phyloP scores from a whole-genome alignment of 116 monocot genomes.

The Zostera marina region DNA sequence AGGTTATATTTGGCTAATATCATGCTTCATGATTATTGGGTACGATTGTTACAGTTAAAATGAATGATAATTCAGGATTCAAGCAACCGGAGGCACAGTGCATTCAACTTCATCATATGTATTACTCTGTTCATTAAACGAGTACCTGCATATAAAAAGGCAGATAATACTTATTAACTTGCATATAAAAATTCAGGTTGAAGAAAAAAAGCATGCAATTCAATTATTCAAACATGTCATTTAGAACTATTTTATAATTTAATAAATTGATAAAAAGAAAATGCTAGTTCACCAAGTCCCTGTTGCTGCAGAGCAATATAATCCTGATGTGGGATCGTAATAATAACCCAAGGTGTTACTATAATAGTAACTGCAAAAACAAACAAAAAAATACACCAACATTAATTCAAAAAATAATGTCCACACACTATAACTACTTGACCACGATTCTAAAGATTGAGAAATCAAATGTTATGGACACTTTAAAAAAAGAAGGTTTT shows the following conservation, averaged over 20 bases:
- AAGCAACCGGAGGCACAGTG: background rate
- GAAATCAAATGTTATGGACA: no score
- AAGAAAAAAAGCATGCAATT: background rate
- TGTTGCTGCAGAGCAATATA: slow-evolving; percentile 58
- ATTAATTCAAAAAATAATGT: background rate
- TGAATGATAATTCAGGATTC: no score
- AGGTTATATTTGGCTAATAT: no score
- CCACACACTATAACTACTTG: no score
- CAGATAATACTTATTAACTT: background rate
- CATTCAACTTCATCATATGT: slow-evolving; percentile 17
- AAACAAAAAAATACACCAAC: background rate
- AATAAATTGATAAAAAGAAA: background rate
- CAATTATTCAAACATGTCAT: background rate
- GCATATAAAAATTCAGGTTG: background rate
- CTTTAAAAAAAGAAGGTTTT: no score
- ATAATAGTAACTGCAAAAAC: slow-evolving; percentile 58
- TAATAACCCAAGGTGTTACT: slow-evolving; percentile 72
- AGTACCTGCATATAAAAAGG: slow-evolving; percentile 10
- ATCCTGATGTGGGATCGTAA: slow-evolving; percentile 53
- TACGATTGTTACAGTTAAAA: no score
- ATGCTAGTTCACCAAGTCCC: slow-evolving; percentile 42
- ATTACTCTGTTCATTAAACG: slow-evolving; percentile 16
- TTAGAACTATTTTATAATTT: background rate
- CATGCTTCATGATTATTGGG: no score
- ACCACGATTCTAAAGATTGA: background rate